Evolutionary conservation across 2,329 filamentous ascomycete genomes (phyloP), one percentile per base, ranked within the genome.

Genomic region (Botrytis hyacinthi): DNA sequence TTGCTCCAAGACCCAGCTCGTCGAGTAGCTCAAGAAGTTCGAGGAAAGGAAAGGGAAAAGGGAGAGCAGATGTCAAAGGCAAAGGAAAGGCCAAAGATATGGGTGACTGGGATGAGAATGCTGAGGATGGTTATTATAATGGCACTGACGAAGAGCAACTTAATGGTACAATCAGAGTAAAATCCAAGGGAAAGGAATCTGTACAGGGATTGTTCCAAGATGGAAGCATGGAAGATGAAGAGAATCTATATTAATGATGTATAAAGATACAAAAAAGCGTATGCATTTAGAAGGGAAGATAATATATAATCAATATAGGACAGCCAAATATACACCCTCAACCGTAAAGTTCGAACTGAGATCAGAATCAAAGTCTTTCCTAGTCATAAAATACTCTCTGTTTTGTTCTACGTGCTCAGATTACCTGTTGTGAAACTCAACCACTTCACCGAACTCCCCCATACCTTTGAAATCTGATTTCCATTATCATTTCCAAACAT

Each of bases 111-210:
- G 76, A 78, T 74, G 81, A 81, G 26, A 78, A 77, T 32, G 81
- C 82, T 35, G 80, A 79, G 35, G 79, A 76, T 32, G 72, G 74
- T 44, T 74, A 74, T 68, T 70, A 73, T 72, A 74, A 74, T 66
- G 71, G 72, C 7, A 71, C 51, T 51, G 70, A 71, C 72, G 63
- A 72, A 70, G 65, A 71, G 62, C 48, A 57, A 46, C 44, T 57
- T 26, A 71, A 73, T 60, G 60, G 68, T 42, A 71, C 59, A 14
- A 65, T 65, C 40, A 60, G 71, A 48, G 67, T 22, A 10, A 75
- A 73, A 57, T 72, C 62, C n/a, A 78, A 88, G 78, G 87, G 86
- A 12, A 90, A 90, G 80, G 87, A 84, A 4, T 82, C 85, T 26
- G 85, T 60, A 16, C 67, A 71, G n/a, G 60, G 60, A 22, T 26